Percentiles rank a stretch among this genome's conserved stretches.
phyloP scores from a whole-genome alignment of 352 stramenopile species.

The Blastocystis sp. region DNA sequence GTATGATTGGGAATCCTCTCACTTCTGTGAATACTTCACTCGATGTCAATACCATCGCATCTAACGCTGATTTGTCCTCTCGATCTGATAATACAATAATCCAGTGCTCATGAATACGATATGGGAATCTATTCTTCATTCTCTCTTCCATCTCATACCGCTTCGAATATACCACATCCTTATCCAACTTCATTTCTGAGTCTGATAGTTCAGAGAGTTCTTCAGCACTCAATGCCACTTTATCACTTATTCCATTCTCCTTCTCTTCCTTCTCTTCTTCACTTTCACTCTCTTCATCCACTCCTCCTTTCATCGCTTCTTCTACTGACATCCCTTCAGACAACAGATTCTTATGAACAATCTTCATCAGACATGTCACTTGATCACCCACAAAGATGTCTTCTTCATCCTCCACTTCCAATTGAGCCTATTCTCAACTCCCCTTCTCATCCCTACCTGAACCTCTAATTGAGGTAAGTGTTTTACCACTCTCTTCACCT shows the following conservation, averaged over 20 bases:
- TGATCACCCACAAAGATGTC: constrained; percentile 83
- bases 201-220: background rate
- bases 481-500: background rate
- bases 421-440: background rate
- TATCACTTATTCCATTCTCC: background rate
- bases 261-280: background rate
- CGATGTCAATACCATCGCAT: background rate
- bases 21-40: background rate
- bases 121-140: background rate
- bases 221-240: background rate
- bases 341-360: constrained; percentile 79
- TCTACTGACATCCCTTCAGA: background rate
- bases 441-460: background rate
- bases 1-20: background rate
- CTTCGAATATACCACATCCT: background rate
- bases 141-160: background rate
- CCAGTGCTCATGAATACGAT: constrained; percentile 27
- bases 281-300: background rate
- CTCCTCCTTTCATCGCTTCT: background rate
- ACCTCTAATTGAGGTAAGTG: background rate
- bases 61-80: background rate
- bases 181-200: background rate
- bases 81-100: constrained; percentile 23
- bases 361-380: constrained; percentile 83
- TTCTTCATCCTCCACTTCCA: constrained; percentile 79